Evolutionary conservation across 495 filamentous ascomycete genomes (phyloP).

Genomic region (Durotheca rogersii): DNA sequence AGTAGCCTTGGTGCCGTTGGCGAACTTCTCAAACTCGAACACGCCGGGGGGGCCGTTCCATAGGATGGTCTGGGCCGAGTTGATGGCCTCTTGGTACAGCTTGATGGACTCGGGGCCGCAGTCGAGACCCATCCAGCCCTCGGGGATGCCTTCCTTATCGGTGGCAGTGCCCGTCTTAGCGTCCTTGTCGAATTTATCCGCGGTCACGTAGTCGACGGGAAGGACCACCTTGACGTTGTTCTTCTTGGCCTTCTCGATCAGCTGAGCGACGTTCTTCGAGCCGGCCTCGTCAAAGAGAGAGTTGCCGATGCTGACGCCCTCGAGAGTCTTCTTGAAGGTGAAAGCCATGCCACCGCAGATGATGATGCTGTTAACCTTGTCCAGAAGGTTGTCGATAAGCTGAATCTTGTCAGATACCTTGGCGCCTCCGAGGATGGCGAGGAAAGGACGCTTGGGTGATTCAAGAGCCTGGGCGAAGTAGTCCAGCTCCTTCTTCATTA

Average conservation of each 20-base stretch:
- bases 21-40: conserved; percentile 95
- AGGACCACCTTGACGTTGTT: conserved; percentile 92
- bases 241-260: conserved; percentile 95
- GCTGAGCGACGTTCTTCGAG: conserved; percentile 82
- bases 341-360: conserved; percentile 99
- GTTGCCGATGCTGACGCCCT: conserved; percentile 86
- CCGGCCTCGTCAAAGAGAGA: conserved; percentile 93
- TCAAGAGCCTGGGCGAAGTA: conserved; percentile 99
- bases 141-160: conserved; percentile 86
- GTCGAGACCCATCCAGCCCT: conserved; percentile 97
- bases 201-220: conserved; percentile 92
- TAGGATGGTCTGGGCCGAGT: conserved; percentile 89
- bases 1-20: conserved; percentile 83
- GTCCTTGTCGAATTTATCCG: conserved; percentile 88
- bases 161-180: conserved; percentile 79
- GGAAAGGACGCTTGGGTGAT: conserved; percentile 89
- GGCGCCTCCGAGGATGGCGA: conserved; percentile 95
- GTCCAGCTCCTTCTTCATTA: conserved; percentile 99
- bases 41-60: conserved; percentile 98
- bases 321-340: conserved; percentile 98
- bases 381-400: conserved; percentile 96
- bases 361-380: conserved; percentile 94
- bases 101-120: conserved; percentile 84
- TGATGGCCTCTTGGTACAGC: conserved; percentile 82
- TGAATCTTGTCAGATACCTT: conserved; percentile 99